phyloP scores from a whole-genome alignment of 805 yeast genomes.

The Starmera pachycereana region DNA sequence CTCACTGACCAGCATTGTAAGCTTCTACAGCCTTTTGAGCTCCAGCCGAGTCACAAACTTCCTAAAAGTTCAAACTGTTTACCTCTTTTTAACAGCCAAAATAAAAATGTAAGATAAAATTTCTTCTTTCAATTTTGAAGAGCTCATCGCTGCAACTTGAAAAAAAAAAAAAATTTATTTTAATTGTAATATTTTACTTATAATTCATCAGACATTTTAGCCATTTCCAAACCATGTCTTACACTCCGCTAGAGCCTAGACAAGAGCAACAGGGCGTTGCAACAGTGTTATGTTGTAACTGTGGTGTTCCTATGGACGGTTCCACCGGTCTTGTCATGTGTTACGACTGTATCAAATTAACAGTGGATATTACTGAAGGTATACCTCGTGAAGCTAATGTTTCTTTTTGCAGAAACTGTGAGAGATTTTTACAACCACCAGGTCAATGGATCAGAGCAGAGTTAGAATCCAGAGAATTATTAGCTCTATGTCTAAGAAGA shows the following conservation, averaged over 20 bases:
- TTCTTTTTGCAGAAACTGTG: conserved; percentile 95
- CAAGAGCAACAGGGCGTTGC: conserved; percentile 38
- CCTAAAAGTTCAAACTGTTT: too few species aligned
- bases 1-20: conserved; percentile 1
- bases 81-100: too few species aligned
- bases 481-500: conserved; percentile 83
- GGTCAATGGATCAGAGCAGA: conserved; percentile 86
- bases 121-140: too few species aligned
- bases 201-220: background rate
- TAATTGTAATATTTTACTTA: background rate
- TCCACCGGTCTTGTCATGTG: conserved; percentile 91
- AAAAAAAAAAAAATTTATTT: background rate
- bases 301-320: conserved; percentile 98
- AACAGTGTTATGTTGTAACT: conserved; percentile 93
- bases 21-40: too few species aligned
- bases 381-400: conserved; percentile 90
- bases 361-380: conserved; percentile 89
- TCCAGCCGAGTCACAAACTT: too few species aligned
- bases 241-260: conserved; percentile 25
- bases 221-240: conserved; percentile 17
- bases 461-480: conserved; percentile 82
- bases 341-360: conserved; percentile 90
- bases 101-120: too few species aligned
- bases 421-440: conserved; percentile 91
- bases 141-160: conserved; percentile 2